Percentiles rank a stretch among this genome's conserved stretches.
Evolutionary conservation across 2,329 filamentous ascomycete species (phyloP).

Genomic region (Didymella arachidicola): DNA sequence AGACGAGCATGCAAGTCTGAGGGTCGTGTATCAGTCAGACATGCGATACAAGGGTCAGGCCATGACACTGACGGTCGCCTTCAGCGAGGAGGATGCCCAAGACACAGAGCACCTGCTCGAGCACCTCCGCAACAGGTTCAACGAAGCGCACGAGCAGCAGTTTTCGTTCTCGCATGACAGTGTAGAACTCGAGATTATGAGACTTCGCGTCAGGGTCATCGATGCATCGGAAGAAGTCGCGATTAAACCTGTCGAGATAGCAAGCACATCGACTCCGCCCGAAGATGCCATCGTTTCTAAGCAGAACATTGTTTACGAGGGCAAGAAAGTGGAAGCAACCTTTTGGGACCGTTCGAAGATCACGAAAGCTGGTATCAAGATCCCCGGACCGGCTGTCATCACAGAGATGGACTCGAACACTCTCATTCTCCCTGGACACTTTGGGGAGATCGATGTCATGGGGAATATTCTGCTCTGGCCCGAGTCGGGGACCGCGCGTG

Average conservation of each 20-base stretch:
- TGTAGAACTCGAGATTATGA: slow-evolving; percentile 59
- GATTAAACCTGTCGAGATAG: slow-evolving; percentile 47
- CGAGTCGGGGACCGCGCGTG: slow-evolving; percentile 37
- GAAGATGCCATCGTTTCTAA: slow-evolving; percentile 50
- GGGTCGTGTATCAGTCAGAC: slow-evolving; percentile 54
- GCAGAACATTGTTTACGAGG: slow-evolving; percentile 53
- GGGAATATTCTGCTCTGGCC: slow-evolving; percentile 61
- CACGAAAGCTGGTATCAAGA: slow-evolving; percentile 51
- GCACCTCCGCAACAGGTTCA: slow-evolving; percentile 52
- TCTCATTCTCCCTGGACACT: slow-evolving; percentile 57
- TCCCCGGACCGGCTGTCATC: slow-evolving; percentile 58
- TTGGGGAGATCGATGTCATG: slow-evolving; percentile 57
- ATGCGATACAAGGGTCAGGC: slow-evolving; percentile 59
- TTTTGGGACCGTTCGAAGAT: slow-evolving; percentile 57
- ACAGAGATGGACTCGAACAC: slow-evolving; percentile 63
- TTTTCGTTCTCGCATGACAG: slow-evolving; percentile 56
- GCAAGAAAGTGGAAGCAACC: slow-evolving; percentile 51
- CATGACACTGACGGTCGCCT: slow-evolving; percentile 46
- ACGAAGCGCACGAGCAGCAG: slow-evolving; percentile 54
- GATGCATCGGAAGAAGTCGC: slow-evolving; percentile 55
- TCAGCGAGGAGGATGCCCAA: slow-evolving; percentile 49
- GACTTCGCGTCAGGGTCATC: slow-evolving; percentile 55
- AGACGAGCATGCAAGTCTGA: slow-evolving; percentile 41
- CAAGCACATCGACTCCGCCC: slow-evolving; percentile 39
- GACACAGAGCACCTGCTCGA: slow-evolving; percentile 41